phyloP scores from a whole-genome alignment of 2,329 filamentous ascomycete genomes.

The Cercospora sojina region DNA sequence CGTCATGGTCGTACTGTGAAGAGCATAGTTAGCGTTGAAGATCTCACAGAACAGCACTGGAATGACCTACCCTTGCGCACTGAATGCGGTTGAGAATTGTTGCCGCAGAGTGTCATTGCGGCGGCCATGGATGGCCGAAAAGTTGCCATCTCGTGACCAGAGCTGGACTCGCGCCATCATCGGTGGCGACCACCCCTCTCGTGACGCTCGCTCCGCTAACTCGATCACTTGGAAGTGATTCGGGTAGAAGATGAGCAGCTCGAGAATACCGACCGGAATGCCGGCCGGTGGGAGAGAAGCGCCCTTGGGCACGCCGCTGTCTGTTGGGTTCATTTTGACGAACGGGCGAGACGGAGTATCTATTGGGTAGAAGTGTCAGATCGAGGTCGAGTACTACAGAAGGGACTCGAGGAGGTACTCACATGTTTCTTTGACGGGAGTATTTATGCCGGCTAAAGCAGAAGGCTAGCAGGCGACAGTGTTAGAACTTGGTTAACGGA shows the following conservation, averaged over 20 bases:
- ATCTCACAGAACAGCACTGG: fast-evolving
- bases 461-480: not conserved
- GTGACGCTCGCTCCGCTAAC: not conserved
- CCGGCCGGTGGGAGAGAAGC: constrained; percentile 4
- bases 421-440: not conserved
- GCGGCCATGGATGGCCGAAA: not conserved
- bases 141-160: constrained; percentile 8
- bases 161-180: constrained; percentile 19
- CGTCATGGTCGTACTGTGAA: not conserved
- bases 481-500: not conserved
- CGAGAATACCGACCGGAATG: constrained; percentile 6
- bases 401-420: not conserved
- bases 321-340: not conserved
- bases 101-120: constrained; percentile 7
- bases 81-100: not conserved
- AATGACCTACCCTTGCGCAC: not conserved
- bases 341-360: not conserved
- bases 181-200: constrained; percentile 12
- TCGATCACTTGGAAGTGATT: constrained; percentile 6
- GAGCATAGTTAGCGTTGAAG: not conserved
- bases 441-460: not conserved
- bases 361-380: not conserved
- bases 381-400: not conserved
- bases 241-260: constrained; percentile 7
- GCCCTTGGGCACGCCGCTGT: not conserved